phyloP scores from a whole-genome alignment of 2,329 filamentous ascomycete species.

The Beauveria rudraprayagi region DNA sequence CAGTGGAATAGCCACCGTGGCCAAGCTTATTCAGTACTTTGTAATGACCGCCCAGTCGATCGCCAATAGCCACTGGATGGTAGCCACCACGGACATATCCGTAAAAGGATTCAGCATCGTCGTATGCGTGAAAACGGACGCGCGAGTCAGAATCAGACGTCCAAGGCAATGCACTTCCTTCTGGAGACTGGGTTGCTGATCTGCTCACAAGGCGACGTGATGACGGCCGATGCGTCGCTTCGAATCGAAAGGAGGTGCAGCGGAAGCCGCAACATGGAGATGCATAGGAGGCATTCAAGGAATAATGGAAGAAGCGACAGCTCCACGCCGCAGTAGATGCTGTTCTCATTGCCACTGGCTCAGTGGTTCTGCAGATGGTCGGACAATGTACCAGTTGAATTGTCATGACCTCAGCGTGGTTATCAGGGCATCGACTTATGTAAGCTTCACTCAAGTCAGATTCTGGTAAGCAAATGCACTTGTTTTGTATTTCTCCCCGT shows the following conservation, averaged over 20 bases:
- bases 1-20: constrained; percentile 29
- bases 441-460: no score
- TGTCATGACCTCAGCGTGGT: no score
- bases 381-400: no score
- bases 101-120: not conserved
- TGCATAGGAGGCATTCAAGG: no score
- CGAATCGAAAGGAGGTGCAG: not conserved
- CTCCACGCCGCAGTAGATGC: no score
- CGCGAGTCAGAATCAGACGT: not conserved
- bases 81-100: not conserved
- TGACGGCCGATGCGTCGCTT: not conserved
- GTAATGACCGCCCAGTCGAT: constrained; percentile 21
- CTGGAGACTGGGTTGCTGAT: not conserved
- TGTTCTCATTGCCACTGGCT: no score
- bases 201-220: not conserved
- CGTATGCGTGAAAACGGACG: not conserved
- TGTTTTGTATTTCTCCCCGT: no score
- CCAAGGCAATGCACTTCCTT: not conserved
- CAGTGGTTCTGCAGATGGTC: no score
- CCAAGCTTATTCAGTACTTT: constrained; percentile 30
- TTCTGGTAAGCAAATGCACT: no score
- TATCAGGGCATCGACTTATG: no score
- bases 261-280: not conserved
- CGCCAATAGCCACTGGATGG: constrained; percentile 7
- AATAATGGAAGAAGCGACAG: no score